Percentiles rank a stretch among this genome's conserved stretches.
Conservation (phyloP, 2,329 filamentous ascomycete genomes). For the Penicillium sp. region DNA sequence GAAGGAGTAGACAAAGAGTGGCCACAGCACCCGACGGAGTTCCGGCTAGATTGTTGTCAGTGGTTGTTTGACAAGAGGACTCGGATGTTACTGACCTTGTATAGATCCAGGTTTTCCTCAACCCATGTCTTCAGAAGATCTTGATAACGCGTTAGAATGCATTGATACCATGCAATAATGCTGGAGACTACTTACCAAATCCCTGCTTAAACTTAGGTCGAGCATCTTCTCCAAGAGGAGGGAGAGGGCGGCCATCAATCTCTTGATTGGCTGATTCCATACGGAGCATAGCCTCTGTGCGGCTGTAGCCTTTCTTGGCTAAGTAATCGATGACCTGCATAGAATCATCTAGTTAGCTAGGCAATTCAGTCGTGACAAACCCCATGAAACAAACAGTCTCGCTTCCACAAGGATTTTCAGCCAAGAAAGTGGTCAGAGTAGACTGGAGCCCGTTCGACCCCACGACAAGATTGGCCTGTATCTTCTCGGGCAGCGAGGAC, state of each 20-base stretch:
- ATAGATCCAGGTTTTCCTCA: constrained; percentile 88
- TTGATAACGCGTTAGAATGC: constrained; percentile 29
- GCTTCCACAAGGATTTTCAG: not conserved
- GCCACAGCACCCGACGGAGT: constrained; percentile 84
- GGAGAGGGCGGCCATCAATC: constrained; percentile 74
- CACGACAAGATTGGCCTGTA: not conserved
- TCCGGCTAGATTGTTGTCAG: constrained; percentile 63
- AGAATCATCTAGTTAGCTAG: not conserved
- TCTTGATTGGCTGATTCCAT: constrained; percentile 86
- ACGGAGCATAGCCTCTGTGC: constrained; percentile 88
- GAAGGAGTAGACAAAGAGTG: constrained; percentile 90
- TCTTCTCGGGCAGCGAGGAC: not conserved
- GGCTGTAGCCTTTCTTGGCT: constrained; percentile 89
- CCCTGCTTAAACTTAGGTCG: constrained; percentile 76
- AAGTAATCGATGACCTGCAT: constrained; percentile 86
- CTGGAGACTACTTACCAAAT: constrained; percentile 51
- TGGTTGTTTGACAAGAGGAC: not conserved
- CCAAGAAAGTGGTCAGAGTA: not conserved
- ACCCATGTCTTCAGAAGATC: constrained; percentile 77
- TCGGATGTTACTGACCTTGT: constrained; percentile 64
- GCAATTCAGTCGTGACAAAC: not conserved
- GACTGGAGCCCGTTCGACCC: not conserved
- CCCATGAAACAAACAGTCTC: not conserved
- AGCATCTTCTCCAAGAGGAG: constrained; percentile 66
- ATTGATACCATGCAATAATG: not conserved